Conservation (phyloP, 345 rosid species). For the Isatis tinctoria region DNA sequence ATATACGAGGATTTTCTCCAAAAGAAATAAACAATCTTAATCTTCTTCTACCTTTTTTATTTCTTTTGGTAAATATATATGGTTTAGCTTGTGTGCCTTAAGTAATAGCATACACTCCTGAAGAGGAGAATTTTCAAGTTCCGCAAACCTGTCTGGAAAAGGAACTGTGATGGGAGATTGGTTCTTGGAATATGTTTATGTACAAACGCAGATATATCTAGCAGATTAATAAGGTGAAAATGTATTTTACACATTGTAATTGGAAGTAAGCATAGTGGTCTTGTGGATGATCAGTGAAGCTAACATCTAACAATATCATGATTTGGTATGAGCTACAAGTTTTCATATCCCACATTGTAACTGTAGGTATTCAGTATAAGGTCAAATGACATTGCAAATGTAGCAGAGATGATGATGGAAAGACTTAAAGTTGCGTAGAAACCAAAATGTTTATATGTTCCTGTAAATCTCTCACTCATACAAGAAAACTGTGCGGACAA, state of each 20-base stretch:
- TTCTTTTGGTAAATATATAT: neutral
- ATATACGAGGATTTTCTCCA: neutral
- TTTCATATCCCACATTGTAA: neutral
- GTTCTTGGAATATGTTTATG: neutral
- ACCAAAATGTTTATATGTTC: neutral
- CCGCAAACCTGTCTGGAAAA: neutral
- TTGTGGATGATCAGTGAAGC: neutral
- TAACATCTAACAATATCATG: neutral
- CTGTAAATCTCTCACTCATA: conserved; percentile 15
- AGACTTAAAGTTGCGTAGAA: neutral
- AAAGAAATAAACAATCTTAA: neutral
- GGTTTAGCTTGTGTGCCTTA: neutral
- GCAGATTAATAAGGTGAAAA: neutral
- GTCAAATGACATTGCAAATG: neutral
- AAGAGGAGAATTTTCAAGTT: neutral
- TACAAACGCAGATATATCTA: neutral
- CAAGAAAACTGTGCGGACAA: conserved; percentile 12
- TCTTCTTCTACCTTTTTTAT: neutral
- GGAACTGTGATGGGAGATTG: neutral
- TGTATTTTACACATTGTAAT: neutral
- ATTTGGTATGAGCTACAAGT: neutral
- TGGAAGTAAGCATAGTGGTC: neutral
- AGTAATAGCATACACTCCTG: neutral
- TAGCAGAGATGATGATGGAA: neutral
- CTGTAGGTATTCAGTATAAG: neutral